Percentiles rank a stretch among this genome's conserved stretches.
Conservation (phyloP, 2,329 filamentous ascomycete genomes). For the Truncatella angustata region DNA sequence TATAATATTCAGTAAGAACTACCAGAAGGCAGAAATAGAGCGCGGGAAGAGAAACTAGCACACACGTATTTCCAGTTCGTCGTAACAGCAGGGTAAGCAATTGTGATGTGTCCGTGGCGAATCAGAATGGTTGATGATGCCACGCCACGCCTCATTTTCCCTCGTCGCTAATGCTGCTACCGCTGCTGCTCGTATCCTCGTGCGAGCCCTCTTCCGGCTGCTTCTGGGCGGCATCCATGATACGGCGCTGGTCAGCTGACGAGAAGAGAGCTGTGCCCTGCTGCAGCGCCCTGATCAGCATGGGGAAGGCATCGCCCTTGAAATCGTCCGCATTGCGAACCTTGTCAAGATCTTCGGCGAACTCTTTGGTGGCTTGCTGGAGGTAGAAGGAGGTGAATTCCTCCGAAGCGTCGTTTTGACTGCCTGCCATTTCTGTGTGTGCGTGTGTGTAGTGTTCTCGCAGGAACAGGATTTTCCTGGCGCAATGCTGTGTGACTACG, state of each 20-base stretch:
- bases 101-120: too few species aligned
- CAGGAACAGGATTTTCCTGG: neutral
- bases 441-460: neutral
- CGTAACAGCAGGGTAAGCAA: too few species aligned
- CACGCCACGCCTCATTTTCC: neutral
- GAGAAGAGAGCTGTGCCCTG: constrained; percentile 65
- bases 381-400: constrained; percentile 67
- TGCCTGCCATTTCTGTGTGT: constrained; percentile 16
- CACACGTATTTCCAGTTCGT: too few species aligned
- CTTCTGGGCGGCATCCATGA: constrained; percentile 19
- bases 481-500: neutral
- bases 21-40: too few species aligned
- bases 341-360: constrained; percentile 72
- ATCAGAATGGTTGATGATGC: too few species aligned
- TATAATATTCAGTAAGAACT: too few species aligned
- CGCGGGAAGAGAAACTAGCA: too few species aligned
- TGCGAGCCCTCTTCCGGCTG: neutral
- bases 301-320: constrained; percentile 59
- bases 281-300: constrained; percentile 66
- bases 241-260: constrained; percentile 44
- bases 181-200: neutral
- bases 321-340: constrained; percentile 70
- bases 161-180: neutral
- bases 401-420: constrained; percentile 17
- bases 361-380: constrained; percentile 65